Evolutionary conservation across 352 stramenopile species (phyloP).

Genomic region (Hyaloperonospora arabidopsidis): DNA sequence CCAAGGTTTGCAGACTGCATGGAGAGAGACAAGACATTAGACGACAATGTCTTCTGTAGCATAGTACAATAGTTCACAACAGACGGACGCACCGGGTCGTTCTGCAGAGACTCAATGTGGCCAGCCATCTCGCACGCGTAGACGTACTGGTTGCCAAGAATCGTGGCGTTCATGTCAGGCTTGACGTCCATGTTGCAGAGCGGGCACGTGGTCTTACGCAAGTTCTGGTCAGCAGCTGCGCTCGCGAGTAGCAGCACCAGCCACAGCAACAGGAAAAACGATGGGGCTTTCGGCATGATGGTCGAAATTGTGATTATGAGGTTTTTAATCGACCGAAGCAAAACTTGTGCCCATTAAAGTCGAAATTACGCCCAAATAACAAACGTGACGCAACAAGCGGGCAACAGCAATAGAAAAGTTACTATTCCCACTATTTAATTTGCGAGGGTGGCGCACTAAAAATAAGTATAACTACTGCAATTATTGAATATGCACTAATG

Average conservation of each 20-base stretch:
- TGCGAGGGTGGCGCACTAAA: background rate
- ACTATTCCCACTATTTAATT: too few species aligned
- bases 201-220: constrained; percentile 46
- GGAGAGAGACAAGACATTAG: constrained; percentile 2
- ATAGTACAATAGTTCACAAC: background rate
- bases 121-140: constrained; percentile 82
- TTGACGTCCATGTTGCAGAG: constrained; percentile 57
- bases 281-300: constrained; percentile 14
- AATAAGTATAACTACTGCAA: background rate
- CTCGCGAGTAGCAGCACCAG: constrained; percentile 22
- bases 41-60: background rate
- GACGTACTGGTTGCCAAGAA: constrained; percentile 62
- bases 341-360: constrained; percentile 1
- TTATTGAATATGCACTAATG: background rate
- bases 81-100: constrained; percentile 46
- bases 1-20: constrained; percentile 34
- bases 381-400: too few species aligned
- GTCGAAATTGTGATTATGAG: constrained; percentile 17
- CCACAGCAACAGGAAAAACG: constrained; percentile 19
- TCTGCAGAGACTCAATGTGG: constrained; percentile 70
- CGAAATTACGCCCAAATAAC: too few species aligned
- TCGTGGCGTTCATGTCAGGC: constrained; percentile 47
- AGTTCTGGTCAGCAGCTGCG: constrained; percentile 38
- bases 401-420: too few species aligned
- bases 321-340: background rate